Evolutionary conservation across 2,329 filamentous ascomycete species (phyloP).

Genomic region (Alternaria sp.): DNA sequence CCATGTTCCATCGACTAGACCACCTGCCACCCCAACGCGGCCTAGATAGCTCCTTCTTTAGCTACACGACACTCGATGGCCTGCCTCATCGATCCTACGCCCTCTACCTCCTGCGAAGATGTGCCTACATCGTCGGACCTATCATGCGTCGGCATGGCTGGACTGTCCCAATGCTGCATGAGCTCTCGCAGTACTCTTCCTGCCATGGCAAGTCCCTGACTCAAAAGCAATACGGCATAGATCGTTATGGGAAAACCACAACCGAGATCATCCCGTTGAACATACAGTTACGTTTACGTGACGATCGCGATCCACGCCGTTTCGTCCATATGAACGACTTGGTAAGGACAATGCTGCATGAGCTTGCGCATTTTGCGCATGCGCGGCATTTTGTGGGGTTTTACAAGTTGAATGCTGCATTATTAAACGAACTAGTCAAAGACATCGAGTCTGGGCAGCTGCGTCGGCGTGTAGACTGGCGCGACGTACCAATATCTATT

Average conservation of each 20-base stretch:
- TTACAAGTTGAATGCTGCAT: background rate
- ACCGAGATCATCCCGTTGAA: background rate
- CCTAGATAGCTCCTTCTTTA: background rate
- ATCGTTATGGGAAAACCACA: background rate
- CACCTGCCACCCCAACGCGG: background rate
- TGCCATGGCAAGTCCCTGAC: background rate
- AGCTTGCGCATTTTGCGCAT: constrained; percentile 8
- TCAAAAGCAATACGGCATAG: background rate
- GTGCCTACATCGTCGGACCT: constrained; percentile 1
- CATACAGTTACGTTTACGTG: background rate
- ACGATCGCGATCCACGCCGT: background rate
- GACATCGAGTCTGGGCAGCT: background rate
- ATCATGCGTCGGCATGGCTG: constrained; percentile 5
- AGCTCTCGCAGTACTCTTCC: background rate
- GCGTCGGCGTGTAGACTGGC: background rate
- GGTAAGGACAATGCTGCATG: constrained; percentile 4
- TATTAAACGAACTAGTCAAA: background rate
- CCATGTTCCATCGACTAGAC: background rate
- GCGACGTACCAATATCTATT: background rate
- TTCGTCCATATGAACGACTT: background rate
- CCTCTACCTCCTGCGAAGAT: background rate
- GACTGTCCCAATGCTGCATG: constrained; percentile 3
- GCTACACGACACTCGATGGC: background rate
- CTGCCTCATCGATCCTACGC: background rate
- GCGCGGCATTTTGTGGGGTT: background rate